These are phyloP conservation scores for Auriscalpium vulgare DNA, from an alignment of 768 basidiomycete species.

Conservation along the genomic window DNA sequence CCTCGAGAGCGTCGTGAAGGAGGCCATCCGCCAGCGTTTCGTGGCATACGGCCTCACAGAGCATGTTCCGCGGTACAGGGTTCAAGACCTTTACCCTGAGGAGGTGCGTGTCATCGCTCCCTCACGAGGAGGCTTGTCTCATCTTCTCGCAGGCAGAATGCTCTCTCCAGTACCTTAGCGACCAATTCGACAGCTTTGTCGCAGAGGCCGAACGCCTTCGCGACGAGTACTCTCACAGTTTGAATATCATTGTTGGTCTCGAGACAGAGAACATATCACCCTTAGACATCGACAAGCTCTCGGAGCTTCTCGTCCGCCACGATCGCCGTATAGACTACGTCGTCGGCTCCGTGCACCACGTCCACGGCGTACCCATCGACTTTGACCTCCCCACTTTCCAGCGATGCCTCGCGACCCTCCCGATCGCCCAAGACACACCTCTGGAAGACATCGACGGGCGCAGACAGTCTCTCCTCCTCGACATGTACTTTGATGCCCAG, in stretches of 20 bases:
- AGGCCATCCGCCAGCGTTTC: conserved; percentile 76
- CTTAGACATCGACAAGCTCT: conserved; percentile 53
- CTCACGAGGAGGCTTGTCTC: not conserved
- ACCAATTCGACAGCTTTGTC: conserved; percentile 70
- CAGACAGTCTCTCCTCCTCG: conserved; percentile 42
- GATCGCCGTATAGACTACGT: conserved; percentile 67
- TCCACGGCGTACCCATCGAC: conserved; percentile 83
- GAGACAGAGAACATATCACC: conserved; percentile 87
- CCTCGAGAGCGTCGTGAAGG: conserved; percentile 73
- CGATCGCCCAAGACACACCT: conserved; percentile 21
- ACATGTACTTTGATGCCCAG: conserved; percentile 82
- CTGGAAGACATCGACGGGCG: conserved; percentile 17
- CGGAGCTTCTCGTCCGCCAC: conserved; percentile 40
- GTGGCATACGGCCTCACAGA: conserved; percentile 82
- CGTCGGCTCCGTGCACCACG: conserved; percentile 92
- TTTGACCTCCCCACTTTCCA: conserved; percentile 73
- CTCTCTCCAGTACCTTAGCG: conserved; percentile 43
- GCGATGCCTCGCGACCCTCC: conserved; percentile 42
- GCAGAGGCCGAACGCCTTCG: conserved; percentile 76
- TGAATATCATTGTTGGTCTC: conserved; percentile 77
- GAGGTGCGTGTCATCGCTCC: conserved; percentile 50
- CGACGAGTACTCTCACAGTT: conserved; percentile 46
- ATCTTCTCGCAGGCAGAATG: conserved; percentile 37
- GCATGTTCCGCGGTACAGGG: conserved; percentile 85
- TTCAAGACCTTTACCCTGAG: conserved; percentile 85